Evolutionary conservation across 495 filamentous ascomycete genomes (phyloP), one percentile per base, ranked within the genome.

Genomic region (Friedmanniomyces simplex): DNA sequence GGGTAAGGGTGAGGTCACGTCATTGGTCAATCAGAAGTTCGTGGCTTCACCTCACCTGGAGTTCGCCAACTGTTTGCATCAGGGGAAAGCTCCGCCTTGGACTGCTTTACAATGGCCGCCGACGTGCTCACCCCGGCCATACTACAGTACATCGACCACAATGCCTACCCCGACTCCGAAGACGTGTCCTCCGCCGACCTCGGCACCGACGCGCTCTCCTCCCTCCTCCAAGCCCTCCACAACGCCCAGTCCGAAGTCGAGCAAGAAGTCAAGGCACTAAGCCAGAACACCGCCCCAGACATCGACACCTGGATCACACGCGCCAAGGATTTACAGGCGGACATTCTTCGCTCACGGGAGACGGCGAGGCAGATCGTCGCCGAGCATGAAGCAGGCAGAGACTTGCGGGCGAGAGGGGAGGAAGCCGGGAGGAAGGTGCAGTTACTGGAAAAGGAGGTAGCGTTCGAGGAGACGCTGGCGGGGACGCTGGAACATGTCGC

Each of bases 291-390:
- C 41, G 82, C 83, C 43, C 80, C 84, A 21, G 86, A 93, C 65
- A 83, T 93, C 60, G 84, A 88, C 65, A 76, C 81, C 58, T 96
- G 91, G 91, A 85, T 93, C 54, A 69, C 75, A 21, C 87, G 91
- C 68, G 88, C 89, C 32, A 85, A 86, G 67, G 81, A 85, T 50
- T 80, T 95, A n/a, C 85, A 89, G 64, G 76, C 79, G 30, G 91
- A 95, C 62, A 87, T 96, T 57, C 77, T 86, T 62, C 76, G 77
- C 34, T 86, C 88, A 18, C 79, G 84, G 59, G 74, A 76, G 11
- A 82, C 84, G 26, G 88, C 89, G 18, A 82, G 79, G 50, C 80
- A 86, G 46, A 93, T 96, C 47, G 78, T 88, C 10, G 77, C 79
- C 54, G 75, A 86, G 56, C 82, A 88, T 55, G 81, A 88, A 63